Conservation (phyloP, 2,329 filamentous ascomycete species). For the Fusarium haematococcum region DNA sequence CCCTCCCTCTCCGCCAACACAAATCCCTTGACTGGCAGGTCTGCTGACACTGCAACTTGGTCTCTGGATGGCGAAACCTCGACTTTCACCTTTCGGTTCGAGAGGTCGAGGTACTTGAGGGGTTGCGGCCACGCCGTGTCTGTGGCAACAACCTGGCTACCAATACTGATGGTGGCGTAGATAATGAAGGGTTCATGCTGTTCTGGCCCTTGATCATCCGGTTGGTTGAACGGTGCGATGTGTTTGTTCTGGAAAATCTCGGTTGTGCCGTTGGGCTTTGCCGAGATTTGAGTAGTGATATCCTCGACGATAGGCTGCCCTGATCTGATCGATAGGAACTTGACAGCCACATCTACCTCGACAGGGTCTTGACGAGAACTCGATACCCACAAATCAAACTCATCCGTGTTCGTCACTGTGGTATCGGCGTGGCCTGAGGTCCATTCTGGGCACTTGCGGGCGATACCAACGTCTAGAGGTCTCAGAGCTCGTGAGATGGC, state of each 20-base stretch:
- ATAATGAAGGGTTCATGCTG: background rate
- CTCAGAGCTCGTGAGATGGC: constrained; percentile 62
- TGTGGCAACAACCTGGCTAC: background rate
- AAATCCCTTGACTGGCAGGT: background rate
- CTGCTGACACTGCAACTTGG: background rate
- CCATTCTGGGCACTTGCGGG: background rate
- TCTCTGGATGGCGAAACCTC: background rate
- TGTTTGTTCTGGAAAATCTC: background rate
- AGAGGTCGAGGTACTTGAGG: background rate
- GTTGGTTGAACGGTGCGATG: background rate
- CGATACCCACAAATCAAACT: background rate
- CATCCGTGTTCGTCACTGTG: background rate
- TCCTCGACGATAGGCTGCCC: background rate
- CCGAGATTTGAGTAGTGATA: background rate
- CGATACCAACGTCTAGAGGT: background rate
- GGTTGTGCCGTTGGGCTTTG: background rate
- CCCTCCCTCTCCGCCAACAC: background rate
- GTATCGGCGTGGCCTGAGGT: background rate
- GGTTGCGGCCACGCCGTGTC: background rate
- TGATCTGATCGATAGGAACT: background rate
- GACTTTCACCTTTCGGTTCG: background rate
- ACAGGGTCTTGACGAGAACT: background rate
- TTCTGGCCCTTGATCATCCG: background rate
- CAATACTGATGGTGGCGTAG: background rate
- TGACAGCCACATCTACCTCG: background rate